Conservation (phyloP, 2,329 filamentous ascomycete species). For the Fusarium oligoseptatum region DNA sequence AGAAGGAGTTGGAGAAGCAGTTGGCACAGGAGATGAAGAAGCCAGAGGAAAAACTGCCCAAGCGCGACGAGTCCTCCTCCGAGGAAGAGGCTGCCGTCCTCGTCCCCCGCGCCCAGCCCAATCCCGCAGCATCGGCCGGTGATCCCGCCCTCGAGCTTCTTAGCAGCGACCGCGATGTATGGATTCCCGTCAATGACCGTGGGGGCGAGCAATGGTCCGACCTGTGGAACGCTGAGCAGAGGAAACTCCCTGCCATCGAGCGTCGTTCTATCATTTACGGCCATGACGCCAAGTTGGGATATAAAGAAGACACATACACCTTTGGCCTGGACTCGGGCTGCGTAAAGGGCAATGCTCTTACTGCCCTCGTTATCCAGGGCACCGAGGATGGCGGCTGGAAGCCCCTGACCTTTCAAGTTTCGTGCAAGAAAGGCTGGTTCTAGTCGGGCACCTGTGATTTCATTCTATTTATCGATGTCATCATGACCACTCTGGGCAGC, state of each 20-base stretch:
- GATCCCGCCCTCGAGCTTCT: slow-evolving; percentile 19
- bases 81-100: background rate
- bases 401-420: slow-evolving; percentile 57
- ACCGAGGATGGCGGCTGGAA: slow-evolving; percentile 49
- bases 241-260: slow-evolving; percentile 45
- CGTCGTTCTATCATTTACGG: slow-evolving; percentile 85
- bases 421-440: slow-evolving; percentile 51
- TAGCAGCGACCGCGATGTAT: slow-evolving; percentile 48
- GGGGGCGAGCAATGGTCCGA: slow-evolving; percentile 77
- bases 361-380: slow-evolving; percentile 80
- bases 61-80: slow-evolving; percentile 11
- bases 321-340: slow-evolving; percentile 91
- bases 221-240: slow-evolving; percentile 68
- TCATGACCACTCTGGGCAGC: slow-evolving; percentile 11
- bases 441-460: slow-evolving; percentile 3
- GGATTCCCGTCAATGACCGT: slow-evolving; percentile 57
- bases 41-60: slow-evolving; percentile 1
- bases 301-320: slow-evolving; percentile 73
- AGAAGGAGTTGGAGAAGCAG: slow-evolving; percentile 36
- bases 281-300: slow-evolving; percentile 82
- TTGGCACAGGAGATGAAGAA: slow-evolving; percentile 26
- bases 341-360: slow-evolving; percentile 79
- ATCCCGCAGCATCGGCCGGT: slow-evolving; percentile 2
- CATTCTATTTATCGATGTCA: background rate
- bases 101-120: slow-evolving; percentile 15